phyloP scores from a whole-genome alignment of 139 green algal species.

The Chara braunii region DNA sequence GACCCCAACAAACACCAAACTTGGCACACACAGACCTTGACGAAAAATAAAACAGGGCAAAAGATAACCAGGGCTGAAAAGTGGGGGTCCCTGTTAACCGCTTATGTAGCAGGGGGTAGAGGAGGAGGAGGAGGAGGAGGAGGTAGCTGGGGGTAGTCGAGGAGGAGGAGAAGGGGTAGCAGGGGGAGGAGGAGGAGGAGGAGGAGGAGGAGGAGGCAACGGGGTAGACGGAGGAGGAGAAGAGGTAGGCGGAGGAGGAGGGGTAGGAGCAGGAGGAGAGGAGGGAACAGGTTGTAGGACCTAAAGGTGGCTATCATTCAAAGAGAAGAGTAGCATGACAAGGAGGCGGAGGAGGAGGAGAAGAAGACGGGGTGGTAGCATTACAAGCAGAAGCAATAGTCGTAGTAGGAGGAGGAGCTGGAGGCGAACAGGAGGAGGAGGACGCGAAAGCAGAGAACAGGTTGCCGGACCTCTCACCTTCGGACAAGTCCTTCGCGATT shows the following conservation, averaged over 20 bases:
- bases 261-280: background rate
- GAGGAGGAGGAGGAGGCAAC: background rate
- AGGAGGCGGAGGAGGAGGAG: background rate
- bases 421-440: background rate
- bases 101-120: too few relatives aligned
- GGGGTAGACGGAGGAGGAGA: background rate
- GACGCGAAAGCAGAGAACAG: background rate
- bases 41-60: too few relatives aligned
- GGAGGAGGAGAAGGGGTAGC: background rate
- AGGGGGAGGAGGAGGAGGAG: background rate
- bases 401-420: background rate
- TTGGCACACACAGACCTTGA: too few relatives aligned
- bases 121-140: background rate
- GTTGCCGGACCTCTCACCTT: slow-evolving; percentile 19
- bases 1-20: too few relatives aligned
- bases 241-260: background rate
- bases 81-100: too few relatives aligned
- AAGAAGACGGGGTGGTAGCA: background rate
- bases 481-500: slow-evolving; percentile 65
- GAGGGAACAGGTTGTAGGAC: too few relatives aligned
- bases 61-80: too few relatives aligned
- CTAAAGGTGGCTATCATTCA: too few relatives aligned
- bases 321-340: too few relatives aligned
- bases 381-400: background rate
- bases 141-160: background rate